Evolutionary conservation across 768 basidiomycete genomes (phyloP).

Genomic region (Tulasnella sp.): DNA sequence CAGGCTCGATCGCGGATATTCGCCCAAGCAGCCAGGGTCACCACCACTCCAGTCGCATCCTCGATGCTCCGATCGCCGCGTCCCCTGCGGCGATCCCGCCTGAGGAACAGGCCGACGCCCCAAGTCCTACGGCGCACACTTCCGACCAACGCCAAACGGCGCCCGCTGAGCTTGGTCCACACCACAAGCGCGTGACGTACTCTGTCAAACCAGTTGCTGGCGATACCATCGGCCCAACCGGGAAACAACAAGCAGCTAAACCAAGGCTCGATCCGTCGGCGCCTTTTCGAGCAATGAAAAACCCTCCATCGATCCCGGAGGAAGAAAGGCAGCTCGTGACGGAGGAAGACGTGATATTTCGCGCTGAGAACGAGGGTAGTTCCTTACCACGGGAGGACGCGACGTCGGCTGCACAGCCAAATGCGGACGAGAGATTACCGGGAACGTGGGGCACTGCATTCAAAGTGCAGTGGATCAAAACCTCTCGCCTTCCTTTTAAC

Average conservation of each 20-base stretch:
- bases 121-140: not conserved
- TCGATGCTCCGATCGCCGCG: conserved; percentile 2
- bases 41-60: not conserved
- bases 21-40: not conserved
- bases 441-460: conserved; percentile 65
- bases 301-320: not conserved
- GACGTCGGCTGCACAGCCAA: not conserved
- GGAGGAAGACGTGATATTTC: not conserved
- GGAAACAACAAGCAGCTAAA: not conserved
- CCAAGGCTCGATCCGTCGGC: not conserved
- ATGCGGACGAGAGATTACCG: not conserved
- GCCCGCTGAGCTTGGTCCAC: conserved; percentile 12
- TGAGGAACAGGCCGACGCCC: not conserved
- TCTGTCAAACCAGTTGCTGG: not conserved
- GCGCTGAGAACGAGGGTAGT: conserved; percentile 4
- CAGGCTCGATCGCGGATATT: not conserved
- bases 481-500: conserved; percentile 58
- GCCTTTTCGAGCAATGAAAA: not conserved
- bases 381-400: not conserved
- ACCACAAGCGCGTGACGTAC: not conserved
- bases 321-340: not conserved
- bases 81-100: not conserved
- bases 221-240: not conserved
- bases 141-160: not conserved
- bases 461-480: conserved; percentile 72